Evolutionary conservation across 1,284 basidiomycete genomes (phyloP).

Genomic region (Ceratobasidium sp.): DNA sequence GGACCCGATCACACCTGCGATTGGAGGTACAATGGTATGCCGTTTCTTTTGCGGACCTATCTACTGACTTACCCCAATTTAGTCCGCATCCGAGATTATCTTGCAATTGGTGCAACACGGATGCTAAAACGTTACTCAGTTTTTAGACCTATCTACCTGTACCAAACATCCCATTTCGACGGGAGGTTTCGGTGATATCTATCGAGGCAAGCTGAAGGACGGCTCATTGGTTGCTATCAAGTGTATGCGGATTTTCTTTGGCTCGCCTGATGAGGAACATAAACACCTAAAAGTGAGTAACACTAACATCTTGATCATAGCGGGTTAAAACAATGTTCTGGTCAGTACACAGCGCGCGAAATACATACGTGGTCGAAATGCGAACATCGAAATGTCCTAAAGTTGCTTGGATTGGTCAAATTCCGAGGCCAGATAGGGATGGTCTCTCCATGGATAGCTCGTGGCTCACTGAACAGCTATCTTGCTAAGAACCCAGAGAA

Average conservation of each 20-base stretch:
- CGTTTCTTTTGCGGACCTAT: too few species aligned
- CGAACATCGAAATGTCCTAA: neutral
- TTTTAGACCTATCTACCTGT: neutral
- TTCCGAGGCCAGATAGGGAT: neutral
- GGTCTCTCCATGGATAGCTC: neutral
- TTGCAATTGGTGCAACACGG: conserved; percentile 1
- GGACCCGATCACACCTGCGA: neutral
- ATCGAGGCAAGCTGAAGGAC: neutral
- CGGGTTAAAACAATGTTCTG: neutral
- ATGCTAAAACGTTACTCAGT: neutral
- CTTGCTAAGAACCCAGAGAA: neutral
- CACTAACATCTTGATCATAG: too few species aligned
- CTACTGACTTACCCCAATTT: neutral
- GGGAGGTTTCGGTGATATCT: conserved; percentile 8
- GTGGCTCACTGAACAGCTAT: neutral
- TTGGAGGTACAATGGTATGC: conserved; percentile 5
- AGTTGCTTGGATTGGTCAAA: neutral
- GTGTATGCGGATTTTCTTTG: neutral
- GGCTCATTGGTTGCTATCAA: conserved; percentile 10
- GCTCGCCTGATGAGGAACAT: neutral
- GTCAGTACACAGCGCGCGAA: neutral
- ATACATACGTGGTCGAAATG: conserved; percentile 5
- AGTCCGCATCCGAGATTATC: neutral
- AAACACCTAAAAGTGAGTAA: neutral
- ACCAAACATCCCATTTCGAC: neutral